phyloP scores from a whole-genome alignment of 2,329 filamentous ascomycete species.

The Colletotrichum tofieldiae region DNA sequence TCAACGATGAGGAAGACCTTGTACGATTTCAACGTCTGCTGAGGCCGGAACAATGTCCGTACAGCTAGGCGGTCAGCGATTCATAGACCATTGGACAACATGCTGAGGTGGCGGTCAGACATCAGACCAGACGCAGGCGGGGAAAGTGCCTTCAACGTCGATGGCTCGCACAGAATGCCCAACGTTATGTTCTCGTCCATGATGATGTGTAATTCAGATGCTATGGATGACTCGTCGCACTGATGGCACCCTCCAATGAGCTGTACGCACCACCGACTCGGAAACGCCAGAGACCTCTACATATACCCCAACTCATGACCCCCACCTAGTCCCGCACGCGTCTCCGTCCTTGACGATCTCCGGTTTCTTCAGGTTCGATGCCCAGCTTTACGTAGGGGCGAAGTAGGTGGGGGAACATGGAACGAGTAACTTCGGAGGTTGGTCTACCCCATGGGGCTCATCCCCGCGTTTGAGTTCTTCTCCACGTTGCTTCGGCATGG shows the following conservation, averaged over 20 bases:
- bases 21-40: background rate
- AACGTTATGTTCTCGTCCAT: no score
- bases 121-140: background rate
- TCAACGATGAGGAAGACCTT: constrained; percentile 4
- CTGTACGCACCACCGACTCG: background rate
- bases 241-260: background rate
- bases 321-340: constrained; percentile 30
- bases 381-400: background rate
- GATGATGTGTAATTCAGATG: background rate
- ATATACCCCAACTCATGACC: constrained; percentile 33
- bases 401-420: constrained; percentile 16
- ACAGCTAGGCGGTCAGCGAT: constrained; percentile 15
- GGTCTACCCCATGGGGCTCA: constrained; percentile 36
- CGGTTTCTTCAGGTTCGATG: background rate
- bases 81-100: background rate
- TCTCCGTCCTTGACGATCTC: background rate
- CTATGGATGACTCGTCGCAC: no score
- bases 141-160: background rate
- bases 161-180: background rate
- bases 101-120: constrained; percentile 7
- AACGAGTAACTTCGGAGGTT: constrained; percentile 5
- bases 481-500: constrained; percentile 13
- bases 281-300: background rate
- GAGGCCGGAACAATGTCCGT: background rate
- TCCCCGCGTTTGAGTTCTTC: constrained; percentile 30